Evolutionary conservation across 1,139 yeast species (phyloP).

Genomic region (Candida tetrigidarum): DNA sequence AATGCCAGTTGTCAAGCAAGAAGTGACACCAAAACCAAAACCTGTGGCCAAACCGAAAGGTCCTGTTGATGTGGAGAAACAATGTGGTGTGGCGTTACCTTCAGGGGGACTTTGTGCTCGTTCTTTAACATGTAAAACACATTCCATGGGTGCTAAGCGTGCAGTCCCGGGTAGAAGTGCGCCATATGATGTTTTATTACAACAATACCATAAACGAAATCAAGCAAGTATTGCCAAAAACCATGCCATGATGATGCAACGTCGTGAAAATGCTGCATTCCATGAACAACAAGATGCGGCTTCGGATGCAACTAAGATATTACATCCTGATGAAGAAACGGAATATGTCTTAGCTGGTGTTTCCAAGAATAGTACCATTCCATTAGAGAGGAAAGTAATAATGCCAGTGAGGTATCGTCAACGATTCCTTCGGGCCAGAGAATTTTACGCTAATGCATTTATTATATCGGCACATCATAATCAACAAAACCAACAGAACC

Average conservation of each 20-base stretch:
- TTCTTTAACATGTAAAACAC: conserved; percentile 94
- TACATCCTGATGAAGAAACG: conserved; percentile 89
- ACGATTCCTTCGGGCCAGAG: conserved; percentile 79
- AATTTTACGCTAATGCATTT: conserved; percentile 71
- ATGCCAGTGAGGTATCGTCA: conserved; percentile 74
- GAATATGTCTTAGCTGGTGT: conserved; percentile 94
- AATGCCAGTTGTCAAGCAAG: conserved; percentile 18
- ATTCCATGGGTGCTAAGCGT: conserved; percentile 97
- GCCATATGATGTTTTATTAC: conserved; percentile 85
- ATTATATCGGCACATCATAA: conserved; percentile 39
- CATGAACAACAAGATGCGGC: conserved; percentile 27
- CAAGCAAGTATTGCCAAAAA: conserved; percentile 89
- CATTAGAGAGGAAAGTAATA: conserved; percentile 76
- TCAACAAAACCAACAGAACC: conserved; percentile 16
- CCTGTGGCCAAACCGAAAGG: conserved; percentile 65
- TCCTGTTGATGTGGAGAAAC: conserved; percentile 91
- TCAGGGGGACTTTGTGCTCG: conserved; percentile 95
- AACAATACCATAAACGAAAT: conserved; percentile 89
- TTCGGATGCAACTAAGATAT: conserved; percentile 30
- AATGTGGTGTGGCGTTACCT: conserved; percentile 94
- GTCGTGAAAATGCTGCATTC: conserved; percentile 50
- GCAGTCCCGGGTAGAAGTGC: conserved; percentile 94
- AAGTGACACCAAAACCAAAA: conserved; percentile 38
- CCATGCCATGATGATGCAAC: conserved; percentile 67
- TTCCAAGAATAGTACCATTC: conserved; percentile 75